phyloP scores from a whole-genome alignment of 192 early-diverging fungal species.

The Allomyces arbusculus region DNA sequence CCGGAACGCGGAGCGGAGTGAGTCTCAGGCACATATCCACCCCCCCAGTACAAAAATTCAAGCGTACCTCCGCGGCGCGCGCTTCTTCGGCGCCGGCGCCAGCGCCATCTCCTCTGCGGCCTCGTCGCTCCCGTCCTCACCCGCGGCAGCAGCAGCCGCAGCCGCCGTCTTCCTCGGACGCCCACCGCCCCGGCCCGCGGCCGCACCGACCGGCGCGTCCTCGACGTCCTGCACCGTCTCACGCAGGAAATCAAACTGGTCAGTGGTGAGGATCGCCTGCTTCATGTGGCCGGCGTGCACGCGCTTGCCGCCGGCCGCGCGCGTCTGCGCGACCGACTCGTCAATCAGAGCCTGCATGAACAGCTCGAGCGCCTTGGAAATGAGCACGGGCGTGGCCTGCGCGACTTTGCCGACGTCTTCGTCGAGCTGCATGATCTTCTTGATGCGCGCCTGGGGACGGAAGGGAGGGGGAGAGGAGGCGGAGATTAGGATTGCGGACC shows the following conservation, averaged over 20 bases:
- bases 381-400: slow-evolving; percentile 84
- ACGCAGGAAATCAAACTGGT: slow-evolving; percentile 85
- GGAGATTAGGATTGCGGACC: too few species aligned
- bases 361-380: slow-evolving; percentile 85
- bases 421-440: slow-evolving; percentile 99
- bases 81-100: too few species aligned
- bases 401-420: slow-evolving; percentile 98
- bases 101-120: too few species aligned
- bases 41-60: too few species aligned
- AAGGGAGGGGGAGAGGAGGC: too few species aligned
- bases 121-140: too few species aligned
- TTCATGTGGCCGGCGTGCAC: slow-evolving; percentile 71
- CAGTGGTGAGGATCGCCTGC: slow-evolving; percentile 55
- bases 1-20: too few species aligned
- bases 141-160: too few species aligned
- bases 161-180: too few species aligned
- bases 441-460: slow-evolving; percentile 69
- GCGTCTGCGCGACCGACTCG: slow-evolving; percentile 63
- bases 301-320: slow-evolving; percentile 55
- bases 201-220: slow-evolving; percentile 32
- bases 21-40: too few species aligned
- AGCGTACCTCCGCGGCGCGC: too few species aligned
- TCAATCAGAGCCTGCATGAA: slow-evolving; percentile 88
- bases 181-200: slow-evolving; percentile 17
- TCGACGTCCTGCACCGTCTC: slow-evolving; percentile 66